Evolutionary conservation across 441 rosid genomes (phyloP), one percentile per base, ranked within the genome.

Genomic region (Bocquillonia castaneifolia): DNA sequence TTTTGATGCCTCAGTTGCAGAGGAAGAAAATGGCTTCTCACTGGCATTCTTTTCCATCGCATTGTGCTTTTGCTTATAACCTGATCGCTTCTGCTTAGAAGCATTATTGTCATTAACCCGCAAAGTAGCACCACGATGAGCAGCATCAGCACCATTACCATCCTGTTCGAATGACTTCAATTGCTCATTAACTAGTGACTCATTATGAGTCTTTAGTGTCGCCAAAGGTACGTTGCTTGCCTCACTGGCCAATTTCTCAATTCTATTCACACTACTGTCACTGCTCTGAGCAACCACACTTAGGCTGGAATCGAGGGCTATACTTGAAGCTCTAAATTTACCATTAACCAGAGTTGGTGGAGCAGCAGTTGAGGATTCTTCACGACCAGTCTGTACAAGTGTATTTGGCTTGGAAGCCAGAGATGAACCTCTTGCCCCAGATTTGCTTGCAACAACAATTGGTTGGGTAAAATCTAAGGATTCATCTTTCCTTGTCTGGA

Each of bases 31-130:
- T 29, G 72, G 48, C 70, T 78, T 86, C 74, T 83, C 88, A 65
- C 74, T 59, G 61, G 66, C 39, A 81, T 56, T 79, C 71, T 76
- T 89, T 45, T 84, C 95, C 29, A 31, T 51, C 2, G 58, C 40
- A 70, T 67, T 76, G 75, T 78, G 91, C 84, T 82, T 92, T 74
- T 82, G 93, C 74, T 73, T 82, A 75, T 76, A 82, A 64, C 80
- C 82, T 68, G 65, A 25, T 12, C 76, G 83, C 69, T 80, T 87
- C 75, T 82, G 96, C 83, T 86, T 92, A 51, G 80, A 77, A 39
- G 70, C 66, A 59, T 68, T 26, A 36, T 53, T 79, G 63, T 82
- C 86, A 74, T 51, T 74, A 52, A 61, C 74, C 53, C 72, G 84
- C 15, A 73, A 61, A 56, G 76, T 61, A 74, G 34, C 72, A 66